Evolutionary conservation across 2,329 filamentous ascomycete genomes (phyloP), one percentile per base, ranked within the genome.

Genomic region (Cyclaneusma minus): DNA sequence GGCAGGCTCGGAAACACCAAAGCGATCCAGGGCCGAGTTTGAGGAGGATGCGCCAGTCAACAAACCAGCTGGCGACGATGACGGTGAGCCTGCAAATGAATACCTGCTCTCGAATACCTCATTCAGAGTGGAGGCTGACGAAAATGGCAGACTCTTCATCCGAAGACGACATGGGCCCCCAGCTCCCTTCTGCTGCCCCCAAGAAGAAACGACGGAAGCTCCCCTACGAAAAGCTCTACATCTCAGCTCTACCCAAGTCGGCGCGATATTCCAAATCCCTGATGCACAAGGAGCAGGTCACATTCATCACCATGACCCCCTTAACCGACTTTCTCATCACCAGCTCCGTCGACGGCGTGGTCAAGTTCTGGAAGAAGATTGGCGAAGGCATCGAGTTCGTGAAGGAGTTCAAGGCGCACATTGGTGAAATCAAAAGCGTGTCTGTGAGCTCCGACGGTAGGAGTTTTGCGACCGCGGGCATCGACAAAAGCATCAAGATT

Each of bases 341-440:
- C 1, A 82, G 80, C 34, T 95, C 89, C 0, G 58, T 81, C 22
- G 89, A 98, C 47, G 91, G 91, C n/a, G 78, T 87, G 1, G 87
- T 95, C 40, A 98, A 98, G 52, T 98, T 98, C 51, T 98, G 89
- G 89, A 98, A 98, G 58, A 98, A 98, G 57, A 68, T 80, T 36
- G 75, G 71, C 2, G 74, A 81, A 17, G 82, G 82, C 1, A 80
- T 98, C 31, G 91, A 98, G 55, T 98, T 98, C 45, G 87, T 95
- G 28, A 98, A 98, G 55, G 85, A 98, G 55, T 98, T 93, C 57
- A 77, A 75, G 45, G 85, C 89, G 6, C 91, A 98, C 53, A 64
- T 68, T 30, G 81, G 82, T 27, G 82, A 91, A 45, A 82, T 95
- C 45, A 72, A 63, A 33, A 78, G 77, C 15, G 81, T 89, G 22